These are phyloP conservation scores for Leccinum ochraceum DNA, from an alignment of 768 basidiomycete genomes.

Conservation along the genomic window DNA sequence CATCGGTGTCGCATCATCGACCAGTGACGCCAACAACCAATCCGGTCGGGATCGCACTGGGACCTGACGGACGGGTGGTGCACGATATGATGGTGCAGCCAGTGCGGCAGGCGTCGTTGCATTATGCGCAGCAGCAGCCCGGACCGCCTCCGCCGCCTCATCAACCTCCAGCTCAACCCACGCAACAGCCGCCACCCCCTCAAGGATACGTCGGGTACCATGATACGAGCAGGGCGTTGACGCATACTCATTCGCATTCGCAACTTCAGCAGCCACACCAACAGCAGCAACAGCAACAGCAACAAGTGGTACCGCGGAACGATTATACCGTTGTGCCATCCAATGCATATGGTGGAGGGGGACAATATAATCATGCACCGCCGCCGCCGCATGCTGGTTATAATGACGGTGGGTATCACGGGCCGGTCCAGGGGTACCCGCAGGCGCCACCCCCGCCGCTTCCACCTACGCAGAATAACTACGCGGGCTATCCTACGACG, in stretches of 20 bases:
- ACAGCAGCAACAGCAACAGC: slow-evolving; percentile 26
- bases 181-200: slow-evolving; percentile 9
- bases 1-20: slow-evolving; percentile 34
- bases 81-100: slow-evolving; percentile 70
- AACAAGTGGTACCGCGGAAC: slow-evolving; percentile 14
- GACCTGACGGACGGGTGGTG: slow-evolving; percentile 76
- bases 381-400: slow-evolving; percentile 27
- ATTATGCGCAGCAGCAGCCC: slow-evolving; percentile 12
- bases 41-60: slow-evolving; percentile 79
- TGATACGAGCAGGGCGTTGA: slow-evolving; percentile 31
- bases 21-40: slow-evolving; percentile 71
- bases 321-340: slow-evolving; percentile 21
- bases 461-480: neutral
- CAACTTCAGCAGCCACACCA: slow-evolving; percentile 27
- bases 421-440: slow-evolving; percentile 11
- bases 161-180: slow-evolving; percentile 5
- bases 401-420: slow-evolving; percentile 16
- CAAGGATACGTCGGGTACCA: slow-evolving; percentile 25
- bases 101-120: slow-evolving; percentile 3
- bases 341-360: slow-evolving; percentile 13
- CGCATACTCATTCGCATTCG: slow-evolving; percentile 34
- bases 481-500: neutral
- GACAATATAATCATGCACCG: slow-evolving; percentile 18
- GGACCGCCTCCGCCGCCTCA: neutral
- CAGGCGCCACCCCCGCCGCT: slow-evolving; percentile 16